A percentile compares a stretch with the other conserved stretches of the same genome.
Conservation (phyloP, 1,284 basidiomycete genomes). For the Porodaedalea pini region DNA sequence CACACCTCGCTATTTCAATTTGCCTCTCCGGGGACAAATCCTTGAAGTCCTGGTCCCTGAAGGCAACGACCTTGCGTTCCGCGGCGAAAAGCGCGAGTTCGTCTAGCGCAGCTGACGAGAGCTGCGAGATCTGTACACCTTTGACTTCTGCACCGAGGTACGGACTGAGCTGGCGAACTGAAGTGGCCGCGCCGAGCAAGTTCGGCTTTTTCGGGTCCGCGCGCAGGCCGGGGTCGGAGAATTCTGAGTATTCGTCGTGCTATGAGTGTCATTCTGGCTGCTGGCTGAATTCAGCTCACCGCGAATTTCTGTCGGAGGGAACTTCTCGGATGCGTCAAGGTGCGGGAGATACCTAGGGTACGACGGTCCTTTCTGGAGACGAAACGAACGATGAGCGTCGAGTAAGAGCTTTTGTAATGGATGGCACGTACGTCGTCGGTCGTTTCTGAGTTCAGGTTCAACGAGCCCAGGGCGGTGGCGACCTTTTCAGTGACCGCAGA, state of each 20-base stretch:
- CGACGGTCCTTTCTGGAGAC: constrained; percentile 34
- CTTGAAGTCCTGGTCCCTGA: constrained; percentile 59
- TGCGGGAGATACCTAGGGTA: constrained; percentile 47
- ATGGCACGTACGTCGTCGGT: constrained; percentile 9
- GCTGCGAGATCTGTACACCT: constrained; percentile 57
- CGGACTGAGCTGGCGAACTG: constrained; percentile 45
- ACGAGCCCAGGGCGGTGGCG: constrained; percentile 11
- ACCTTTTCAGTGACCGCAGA: constrained; percentile 10
- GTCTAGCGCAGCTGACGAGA: constrained; percentile 52
- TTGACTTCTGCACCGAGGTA: constrained; percentile 56
- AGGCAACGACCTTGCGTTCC: constrained; percentile 54
- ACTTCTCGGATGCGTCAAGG: constrained; percentile 43
- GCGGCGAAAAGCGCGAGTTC: constrained; percentile 60
- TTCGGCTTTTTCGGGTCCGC: constrained; percentile 50
- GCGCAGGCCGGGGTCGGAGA: constrained; percentile 42
- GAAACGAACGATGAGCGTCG: constrained; percentile 2
- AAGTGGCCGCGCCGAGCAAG: constrained; percentile 40
- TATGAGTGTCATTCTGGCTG: too few species aligned
- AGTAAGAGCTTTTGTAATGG: constrained; percentile 8
- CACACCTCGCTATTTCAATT: constrained; percentile 44
- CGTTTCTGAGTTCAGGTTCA: constrained; percentile 16
- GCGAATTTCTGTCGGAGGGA: constrained; percentile 39
- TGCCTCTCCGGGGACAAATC: constrained; percentile 48
- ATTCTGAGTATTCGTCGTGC: constrained; percentile 18
- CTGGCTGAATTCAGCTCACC: constrained; percentile 32